A percentile compares a stretch with the other conserved stretches of the same genome.
Evolutionary conservation across 2,329 filamentous ascomycete genomes (phyloP).

Genomic region (Cladosporium velox): DNA sequence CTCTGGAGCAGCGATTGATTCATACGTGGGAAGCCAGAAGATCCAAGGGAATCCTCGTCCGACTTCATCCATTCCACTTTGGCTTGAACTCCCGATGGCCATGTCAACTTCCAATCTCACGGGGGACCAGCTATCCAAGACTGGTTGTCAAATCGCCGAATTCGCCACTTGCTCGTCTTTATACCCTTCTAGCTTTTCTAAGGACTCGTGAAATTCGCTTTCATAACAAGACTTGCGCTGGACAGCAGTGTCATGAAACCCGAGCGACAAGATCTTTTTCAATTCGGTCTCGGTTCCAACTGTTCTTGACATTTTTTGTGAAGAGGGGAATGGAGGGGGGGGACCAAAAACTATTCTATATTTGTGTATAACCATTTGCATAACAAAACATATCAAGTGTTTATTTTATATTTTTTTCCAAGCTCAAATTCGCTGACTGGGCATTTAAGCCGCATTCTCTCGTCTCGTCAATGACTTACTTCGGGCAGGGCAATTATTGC

Average conservation of each 20-base stretch:
- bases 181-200: neutral
- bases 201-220: neutral
- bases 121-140: neutral
- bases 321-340: neutral
- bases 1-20: too few relatives aligned
- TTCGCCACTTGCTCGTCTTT: neutral
- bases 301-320: neutral
- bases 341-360: neutral
- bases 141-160: neutral
- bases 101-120: neutral
- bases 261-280: neutral
- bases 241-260: neutral
- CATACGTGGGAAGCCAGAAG: neutral
- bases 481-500: neutral
- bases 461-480: neutral
- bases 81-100: neutral
- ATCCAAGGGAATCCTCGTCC: neutral
- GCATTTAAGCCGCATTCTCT: neutral
- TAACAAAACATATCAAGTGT: neutral
- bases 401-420: too few relatives aligned
- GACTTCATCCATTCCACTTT: too few relatives aligned
- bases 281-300: neutral
- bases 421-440: too few relatives aligned
- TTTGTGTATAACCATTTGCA: conserved; percentile 1
- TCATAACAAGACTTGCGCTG: neutral